Evolutionary conservation across 805 yeast genomes (phyloP).

Genomic region (Tetrapisispora arboricola): DNA sequence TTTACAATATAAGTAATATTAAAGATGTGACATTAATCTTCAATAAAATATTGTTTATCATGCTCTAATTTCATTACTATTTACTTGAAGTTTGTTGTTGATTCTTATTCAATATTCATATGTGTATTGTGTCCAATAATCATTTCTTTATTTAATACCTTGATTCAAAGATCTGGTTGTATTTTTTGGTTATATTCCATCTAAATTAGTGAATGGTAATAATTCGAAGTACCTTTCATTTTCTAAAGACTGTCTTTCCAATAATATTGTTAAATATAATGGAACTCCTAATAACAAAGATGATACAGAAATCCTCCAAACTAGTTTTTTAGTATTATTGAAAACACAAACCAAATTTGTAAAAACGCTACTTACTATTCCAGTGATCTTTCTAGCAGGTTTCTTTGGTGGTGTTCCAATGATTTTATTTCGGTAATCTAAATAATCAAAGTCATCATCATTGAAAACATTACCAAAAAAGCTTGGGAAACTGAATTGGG

Average conservation of each 20-base stretch:
- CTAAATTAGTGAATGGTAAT: slow-evolving; percentile 27
- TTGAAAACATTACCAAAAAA: not conserved
- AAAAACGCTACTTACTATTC: not conserved
- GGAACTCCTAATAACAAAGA: slow-evolving; percentile 86
- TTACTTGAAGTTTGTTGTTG: no score
- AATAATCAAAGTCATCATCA: not conserved
- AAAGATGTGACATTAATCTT: no score
- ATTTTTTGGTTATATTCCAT: not conserved
- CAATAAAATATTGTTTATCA: no score
- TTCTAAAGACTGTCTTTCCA: slow-evolving; percentile 88
- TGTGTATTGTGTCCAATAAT: no score
- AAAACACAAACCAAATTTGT: slow-evolving; percentile 29
- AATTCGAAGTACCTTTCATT: slow-evolving; percentile 84
- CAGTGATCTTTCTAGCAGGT: not conserved
- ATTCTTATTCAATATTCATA: no score
- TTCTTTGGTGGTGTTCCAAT: not conserved
- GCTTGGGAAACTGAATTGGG: no score
- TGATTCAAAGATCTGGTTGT: no score
- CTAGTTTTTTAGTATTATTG: slow-evolving; percentile 55
- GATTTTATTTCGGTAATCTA: not conserved
- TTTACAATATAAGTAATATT: no score
- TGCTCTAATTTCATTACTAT: no score
- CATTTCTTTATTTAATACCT: no score
- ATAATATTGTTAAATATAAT: slow-evolving; percentile 72
- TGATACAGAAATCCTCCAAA: slow-evolving; percentile 81